Evolutionary conservation across 768 basidiomycete genomes (phyloP), one percentile per base, ranked within the genome.

Genomic region (Trametes punicea): DNA sequence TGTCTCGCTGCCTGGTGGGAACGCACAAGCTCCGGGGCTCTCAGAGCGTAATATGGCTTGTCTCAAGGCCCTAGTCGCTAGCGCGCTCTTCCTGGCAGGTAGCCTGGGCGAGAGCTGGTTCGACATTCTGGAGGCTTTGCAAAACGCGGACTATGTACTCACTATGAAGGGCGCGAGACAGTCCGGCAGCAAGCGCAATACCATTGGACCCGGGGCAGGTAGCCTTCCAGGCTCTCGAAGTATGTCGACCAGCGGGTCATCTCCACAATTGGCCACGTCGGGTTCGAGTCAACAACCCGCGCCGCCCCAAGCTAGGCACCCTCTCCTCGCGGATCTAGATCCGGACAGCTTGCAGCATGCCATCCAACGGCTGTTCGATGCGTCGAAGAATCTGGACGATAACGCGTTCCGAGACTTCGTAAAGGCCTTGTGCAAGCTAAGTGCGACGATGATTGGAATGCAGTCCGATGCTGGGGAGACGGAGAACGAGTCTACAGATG

Each of bases 71-170:
- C 74, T 94, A 52, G 76, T 97, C 7, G 77, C 82, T 0, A 86
- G 87, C 58, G 85, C 90, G 1, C 72, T 91, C 25, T 90, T 90
- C 68, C 77, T 98, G 8, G 89, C 92, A 0, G 90, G 90, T 0
- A 88, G 86, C 54, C 79, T 97, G 6, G 93, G 87, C n/a, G 81
- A 85, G 55, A 92, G 88, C 57, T 98, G 96, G 96, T 96, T 91
- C 69, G 80, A 87, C 41, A 81, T 98, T 8, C 75, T 98, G 49
- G 95, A 98, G 65, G 84, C 88, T 1, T 72, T 98, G 21, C 96
- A 98, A 72, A 98, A 94, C 62, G 95, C 96, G 6, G 94, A 96
- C 64, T 93, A 93, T 64, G 90, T 99, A 18, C 75, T 98, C 18
- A 82, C 81, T 8, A 75, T 79, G 63, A 87, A 84, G 70, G 82